These are phyloP conservation scores for Solanum neorickii DNA, from an alignment of 257 asterid genomes.

Conservation along the genomic window DNA sequence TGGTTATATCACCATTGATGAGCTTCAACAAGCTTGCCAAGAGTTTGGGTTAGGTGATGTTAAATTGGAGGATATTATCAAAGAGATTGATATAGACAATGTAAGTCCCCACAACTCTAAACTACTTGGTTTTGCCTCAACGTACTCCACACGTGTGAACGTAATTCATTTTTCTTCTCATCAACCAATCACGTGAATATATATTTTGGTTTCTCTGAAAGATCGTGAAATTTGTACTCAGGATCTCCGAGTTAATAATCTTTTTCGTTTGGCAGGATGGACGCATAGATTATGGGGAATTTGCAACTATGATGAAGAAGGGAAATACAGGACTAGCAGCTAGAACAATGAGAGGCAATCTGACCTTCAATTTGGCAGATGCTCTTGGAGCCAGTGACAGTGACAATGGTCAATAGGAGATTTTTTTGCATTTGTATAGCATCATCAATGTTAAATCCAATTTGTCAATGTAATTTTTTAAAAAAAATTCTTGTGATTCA, in stretches of 20 bases:
- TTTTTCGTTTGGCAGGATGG: slow-evolving; percentile 46
- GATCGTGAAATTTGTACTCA: not conserved
- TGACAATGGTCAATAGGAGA: not conserved
- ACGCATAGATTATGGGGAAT: slow-evolving; percentile 89
- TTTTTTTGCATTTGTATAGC: not conserved
- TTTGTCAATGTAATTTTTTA: not conserved
- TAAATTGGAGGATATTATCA: slow-evolving; percentile 66
- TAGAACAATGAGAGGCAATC: slow-evolving; percentile 82
- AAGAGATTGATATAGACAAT: slow-evolving; percentile 73
- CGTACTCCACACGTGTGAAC: not conserved
- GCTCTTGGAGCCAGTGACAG: slow-evolving; percentile 37
- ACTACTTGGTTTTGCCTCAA: not conserved
- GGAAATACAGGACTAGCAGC: slow-evolving; percentile 47
- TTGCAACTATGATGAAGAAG: slow-evolving; percentile 97
- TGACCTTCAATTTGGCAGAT: slow-evolving; percentile 66
- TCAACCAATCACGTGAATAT: not conserved
- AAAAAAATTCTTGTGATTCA: not conserved
- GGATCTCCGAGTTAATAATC: not conserved
- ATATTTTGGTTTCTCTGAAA: not conserved
- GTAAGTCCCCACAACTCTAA: slow-evolving; percentile 17
- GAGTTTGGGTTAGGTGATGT: slow-evolving; percentile 70
- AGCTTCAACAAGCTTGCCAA: slow-evolving; percentile 89
- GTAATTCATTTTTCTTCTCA: not conserved
- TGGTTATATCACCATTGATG: slow-evolving; percentile 85
- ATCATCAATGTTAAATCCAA: not conserved